Conservation (phyloP, 176 grass and related monocot species). For the Luzula sylvatica region DNA sequence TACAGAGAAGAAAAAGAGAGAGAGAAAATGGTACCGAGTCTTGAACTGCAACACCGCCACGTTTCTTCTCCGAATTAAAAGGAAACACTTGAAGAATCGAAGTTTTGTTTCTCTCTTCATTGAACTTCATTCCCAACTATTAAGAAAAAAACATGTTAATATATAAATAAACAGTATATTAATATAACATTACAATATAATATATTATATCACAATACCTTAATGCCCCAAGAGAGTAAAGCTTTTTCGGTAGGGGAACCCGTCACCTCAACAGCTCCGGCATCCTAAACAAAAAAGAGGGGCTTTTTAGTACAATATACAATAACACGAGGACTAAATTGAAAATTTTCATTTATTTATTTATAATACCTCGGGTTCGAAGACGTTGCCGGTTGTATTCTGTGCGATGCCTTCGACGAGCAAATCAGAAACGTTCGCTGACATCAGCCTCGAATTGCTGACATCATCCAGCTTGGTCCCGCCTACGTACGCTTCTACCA, state of each 20-base stretch:
- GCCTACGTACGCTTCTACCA: slow-evolving; percentile 71
- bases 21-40: slow-evolving; percentile 23
- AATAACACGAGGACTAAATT: background rate
- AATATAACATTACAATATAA: background rate
- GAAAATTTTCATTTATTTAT: background rate
- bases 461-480: slow-evolving; percentile 48
- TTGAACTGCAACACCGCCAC: slow-evolving; percentile 80
- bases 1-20: background rate
- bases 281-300: slow-evolving; percentile 35
- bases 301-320: slow-evolving; percentile 4
- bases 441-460: slow-evolving; percentile 36
- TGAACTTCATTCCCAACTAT: slow-evolving; percentile 90
- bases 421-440: slow-evolving; percentile 29
- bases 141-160: slow-evolving; percentile 17
- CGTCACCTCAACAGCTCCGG: slow-evolving; percentile 48
- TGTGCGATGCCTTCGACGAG: slow-evolving; percentile 88
- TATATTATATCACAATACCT: slow-evolving; percentile 43
- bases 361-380: slow-evolving; percentile 61
- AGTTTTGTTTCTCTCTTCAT: slow-evolving; percentile 33
- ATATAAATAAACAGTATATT: slow-evolving; percentile 6
- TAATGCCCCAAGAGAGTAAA: slow-evolving; percentile 86
- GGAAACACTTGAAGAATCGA: slow-evolving; percentile 73
- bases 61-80: slow-evolving; percentile 96
- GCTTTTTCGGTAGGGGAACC: slow-evolving; percentile 94
- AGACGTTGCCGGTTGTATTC: slow-evolving; percentile 81